Evolutionary conservation across 2,329 filamentous ascomycete species (phyloP), one percentile per base, ranked within the genome.

Genomic region (Teratosphaeria destructans): DNA sequence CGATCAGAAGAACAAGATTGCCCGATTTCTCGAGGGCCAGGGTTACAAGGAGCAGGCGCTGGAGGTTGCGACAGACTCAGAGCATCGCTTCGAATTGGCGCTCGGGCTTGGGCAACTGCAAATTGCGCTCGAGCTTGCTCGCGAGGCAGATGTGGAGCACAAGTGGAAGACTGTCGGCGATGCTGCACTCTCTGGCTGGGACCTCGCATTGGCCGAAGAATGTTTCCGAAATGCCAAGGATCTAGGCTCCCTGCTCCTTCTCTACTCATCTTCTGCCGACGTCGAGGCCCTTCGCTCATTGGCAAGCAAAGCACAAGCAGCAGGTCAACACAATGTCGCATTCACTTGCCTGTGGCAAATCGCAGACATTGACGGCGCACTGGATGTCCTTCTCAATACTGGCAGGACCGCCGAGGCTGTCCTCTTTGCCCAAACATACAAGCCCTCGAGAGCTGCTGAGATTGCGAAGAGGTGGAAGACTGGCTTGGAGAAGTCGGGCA

Each of bases 151-250:
- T 64, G 89, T 86, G 1, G 94, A 97, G 73, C 93, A 97, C 77
- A 96, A 96, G 77, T 99, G 94, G 94, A 97, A 97, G 82, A 92
- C 85, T 3, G 90, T 99, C 4, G 94, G 94, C 61, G 94, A 99
- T 68, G 89, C 92, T 1, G 94, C 94, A 1, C 82, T 99, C 49
- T 78, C 85, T 10, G 87, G 80, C 1, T 99, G 93, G 94, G 87
- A 99, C 68, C 82, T 99, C 37, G 80, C 83, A 5, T 83, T 97
- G 2, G 94, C 94, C 0, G 88, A 94, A 55, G 90, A 97, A 75
- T 97, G 93, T 77, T 99, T 97, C 74, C 85, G 85, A 19, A 86
- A 94, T 60, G 91, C 92, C 54, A 94, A 90, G 70, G 94, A 99
- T 70, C 79, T 96, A 2, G 92, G 93, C 49, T 95, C 90, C 1